Percentiles rank a stretch among this genome's conserved stretches.
phyloP scores from a whole-genome alignment of 768 basidiomycete species.

The Lactarius quietus region DNA sequence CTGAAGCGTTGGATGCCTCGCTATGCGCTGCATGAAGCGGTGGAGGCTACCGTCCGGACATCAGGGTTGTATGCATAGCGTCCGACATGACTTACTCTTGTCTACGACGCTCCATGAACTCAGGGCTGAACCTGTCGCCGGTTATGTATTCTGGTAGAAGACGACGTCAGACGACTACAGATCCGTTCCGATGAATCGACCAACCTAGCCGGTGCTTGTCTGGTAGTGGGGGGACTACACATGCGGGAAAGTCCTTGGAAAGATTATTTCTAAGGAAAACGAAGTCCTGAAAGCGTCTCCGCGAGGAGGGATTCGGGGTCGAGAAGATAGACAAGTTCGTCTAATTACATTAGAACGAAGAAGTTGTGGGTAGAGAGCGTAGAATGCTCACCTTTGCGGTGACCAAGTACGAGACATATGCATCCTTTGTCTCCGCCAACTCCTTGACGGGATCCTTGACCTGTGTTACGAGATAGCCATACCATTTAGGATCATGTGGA shows the following conservation, averaged over 20 bases:
- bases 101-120: constrained; percentile 93
- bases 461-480: constrained; percentile 74
- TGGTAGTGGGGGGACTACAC: constrained; percentile 95
- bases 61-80: constrained; percentile 13
- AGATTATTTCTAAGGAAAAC: constrained; percentile 89
- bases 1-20: constrained; percentile 93
- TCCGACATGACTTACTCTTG: constrained; percentile 58
- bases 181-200: constrained; percentile 31
- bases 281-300: constrained; percentile 96
- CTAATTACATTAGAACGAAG: constrained; percentile 39
- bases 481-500: constrained; percentile 87
- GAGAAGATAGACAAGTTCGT: constrained; percentile 90
- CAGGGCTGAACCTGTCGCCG: constrained; percentile 94
- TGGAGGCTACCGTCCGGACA: constrained; percentile 58
- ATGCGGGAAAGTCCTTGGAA: constrained; percentile 89
- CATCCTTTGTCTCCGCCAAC: constrained; percentile 94
- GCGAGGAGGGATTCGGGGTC: constrained; percentile 63
- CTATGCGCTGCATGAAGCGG: constrained; percentile 84
- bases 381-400: constrained; percentile 66
- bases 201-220: constrained; percentile 94
- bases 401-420: constrained; percentile 93
- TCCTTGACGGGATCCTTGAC: constrained; percentile 96
- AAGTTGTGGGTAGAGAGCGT: constrained; percentile 1
- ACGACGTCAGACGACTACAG: constrained; percentile 1
- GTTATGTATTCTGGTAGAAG: constrained; percentile 81